phyloP scores from a whole-genome alignment of 1,284 basidiomycete genomes.

The Xerocomus minutiporus region DNA sequence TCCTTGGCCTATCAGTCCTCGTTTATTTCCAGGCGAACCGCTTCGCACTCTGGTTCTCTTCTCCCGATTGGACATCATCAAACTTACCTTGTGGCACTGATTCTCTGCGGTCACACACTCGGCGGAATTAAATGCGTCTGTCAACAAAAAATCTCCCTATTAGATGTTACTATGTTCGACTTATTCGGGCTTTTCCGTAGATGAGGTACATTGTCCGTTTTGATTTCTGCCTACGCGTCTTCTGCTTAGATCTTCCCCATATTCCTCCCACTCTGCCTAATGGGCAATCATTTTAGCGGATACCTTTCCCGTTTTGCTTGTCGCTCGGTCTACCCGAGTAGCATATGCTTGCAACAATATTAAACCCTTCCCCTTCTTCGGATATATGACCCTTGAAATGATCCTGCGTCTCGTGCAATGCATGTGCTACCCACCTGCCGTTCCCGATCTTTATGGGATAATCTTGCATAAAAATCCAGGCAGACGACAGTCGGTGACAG shows the following conservation, averaged over 20 bases:
- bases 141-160: constrained; percentile 15
- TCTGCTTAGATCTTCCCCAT: constrained; percentile 17
- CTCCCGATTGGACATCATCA: constrained; percentile 28
- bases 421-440: constrained; percentile 14
- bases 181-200: constrained; percentile 26
- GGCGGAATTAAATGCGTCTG: constrained; percentile 29
- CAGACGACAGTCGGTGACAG: constrained; percentile 17
- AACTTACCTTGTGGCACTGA: constrained; percentile 30
- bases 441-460: constrained; percentile 19
- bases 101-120: constrained; percentile 26
- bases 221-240: constrained; percentile 21
- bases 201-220: constrained; percentile 33
- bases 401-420: constrained; percentile 18
- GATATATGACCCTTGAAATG: constrained; percentile 24
- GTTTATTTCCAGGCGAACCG: constrained; percentile 34
- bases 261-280: constrained; percentile 4
- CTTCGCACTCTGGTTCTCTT: constrained; percentile 31
- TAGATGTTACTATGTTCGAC: constrained; percentile 27
- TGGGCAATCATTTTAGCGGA: constrained; percentile 9
- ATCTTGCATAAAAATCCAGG: constrained; percentile 11
- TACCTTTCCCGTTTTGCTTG: not conserved
- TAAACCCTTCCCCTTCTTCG: constrained; percentile 14
- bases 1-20: constrained; percentile 38
- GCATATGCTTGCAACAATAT: constrained; percentile 2
- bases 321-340: not conserved